Evolutionary conservation across 83 land plant species (phyloP).

Genomic region (Larix sibirica): DNA sequence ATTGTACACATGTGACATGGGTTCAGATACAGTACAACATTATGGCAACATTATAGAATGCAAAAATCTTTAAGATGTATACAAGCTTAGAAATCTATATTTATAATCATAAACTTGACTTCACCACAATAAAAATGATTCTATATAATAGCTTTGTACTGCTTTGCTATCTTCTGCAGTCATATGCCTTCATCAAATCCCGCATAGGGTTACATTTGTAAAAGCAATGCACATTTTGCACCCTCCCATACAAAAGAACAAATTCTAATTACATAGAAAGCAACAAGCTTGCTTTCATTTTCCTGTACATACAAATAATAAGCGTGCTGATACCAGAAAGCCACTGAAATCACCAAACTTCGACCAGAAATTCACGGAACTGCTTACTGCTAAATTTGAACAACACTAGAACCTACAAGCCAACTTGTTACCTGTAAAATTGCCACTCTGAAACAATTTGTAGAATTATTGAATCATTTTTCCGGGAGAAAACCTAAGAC

Average conservation of each 20-base stretch:
- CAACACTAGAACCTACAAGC: neutral
- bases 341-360: neutral
- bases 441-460: neutral
- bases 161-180: neutral
- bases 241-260: neutral
- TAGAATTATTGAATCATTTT: neutral
- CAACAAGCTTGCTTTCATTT: neutral
- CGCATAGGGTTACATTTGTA: neutral
- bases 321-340: neutral
- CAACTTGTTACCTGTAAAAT: neutral
- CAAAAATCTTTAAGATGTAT: neutral
- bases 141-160: neutral
- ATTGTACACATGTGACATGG: too few relatives aligned
- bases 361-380: neutral
- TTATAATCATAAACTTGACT: neutral
- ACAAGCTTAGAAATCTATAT: neutral
- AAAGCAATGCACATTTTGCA: neutral
- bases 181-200: neutral
- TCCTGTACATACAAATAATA: neutral
- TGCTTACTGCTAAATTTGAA: neutral
- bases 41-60: neutral
- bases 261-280: neutral
- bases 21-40: neutral
- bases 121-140: neutral
- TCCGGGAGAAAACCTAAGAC: too few relatives aligned